Percentiles rank a stretch among this genome's conserved stretches.
These are phyloP conservation scores for Trichophyton mentagrophytes DNA, from an alignment of 2,329 filamentous ascomycete species.

Conservation along the genomic window DNA sequence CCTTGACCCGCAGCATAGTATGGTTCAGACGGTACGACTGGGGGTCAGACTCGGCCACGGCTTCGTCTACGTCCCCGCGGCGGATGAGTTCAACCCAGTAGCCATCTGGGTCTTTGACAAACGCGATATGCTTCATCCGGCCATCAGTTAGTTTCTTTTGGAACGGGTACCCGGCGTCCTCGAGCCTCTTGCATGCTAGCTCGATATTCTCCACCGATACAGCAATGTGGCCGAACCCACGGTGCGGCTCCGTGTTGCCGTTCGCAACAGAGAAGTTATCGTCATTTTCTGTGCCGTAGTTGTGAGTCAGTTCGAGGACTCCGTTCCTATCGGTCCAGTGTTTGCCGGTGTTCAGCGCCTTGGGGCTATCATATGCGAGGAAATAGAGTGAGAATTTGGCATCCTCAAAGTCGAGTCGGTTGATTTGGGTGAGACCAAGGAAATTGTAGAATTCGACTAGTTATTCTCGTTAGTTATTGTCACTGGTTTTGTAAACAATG, in stretches of 20 bases:
- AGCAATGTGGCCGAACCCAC: slow-evolving; percentile 75
- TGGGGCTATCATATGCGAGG: slow-evolving; percentile 69
- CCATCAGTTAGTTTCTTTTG: slow-evolving; percentile 91
- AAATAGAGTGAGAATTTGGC: slow-evolving; percentile 94
- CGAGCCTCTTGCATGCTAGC: slow-evolving; percentile 76
- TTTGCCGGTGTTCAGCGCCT: slow-evolving; percentile 59
- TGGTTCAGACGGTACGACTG: slow-evolving; percentile 56
- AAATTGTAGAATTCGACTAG: slow-evolving; percentile 85
- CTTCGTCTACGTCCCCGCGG: slow-evolving; percentile 56
- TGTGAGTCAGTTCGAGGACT: slow-evolving; percentile 71
- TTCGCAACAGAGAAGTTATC: slow-evolving; percentile 67
- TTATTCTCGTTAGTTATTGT: not conserved
- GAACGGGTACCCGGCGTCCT: slow-evolving; percentile 82
- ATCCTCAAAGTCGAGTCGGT: slow-evolving; percentile 70
- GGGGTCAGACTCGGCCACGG: slow-evolving; percentile 54
- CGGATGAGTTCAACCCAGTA: slow-evolving; percentile 55
- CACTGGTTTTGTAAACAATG: not conserved
- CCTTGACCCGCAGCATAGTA: slow-evolving; percentile 84
- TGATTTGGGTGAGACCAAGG: slow-evolving; percentile 73
- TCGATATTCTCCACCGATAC: slow-evolving; percentile 75
- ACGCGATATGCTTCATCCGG: slow-evolving; percentile 76
- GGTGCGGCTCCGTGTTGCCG: slow-evolving; percentile 79
- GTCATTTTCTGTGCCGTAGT: slow-evolving; percentile 82
- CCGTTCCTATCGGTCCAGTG: slow-evolving; percentile 75
- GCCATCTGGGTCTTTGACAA: slow-evolving; percentile 74